Base-by-base conservation (phyloP, 2,329 filamentous ascomycete species). In the Pleoardoris graminearum region DNA sequence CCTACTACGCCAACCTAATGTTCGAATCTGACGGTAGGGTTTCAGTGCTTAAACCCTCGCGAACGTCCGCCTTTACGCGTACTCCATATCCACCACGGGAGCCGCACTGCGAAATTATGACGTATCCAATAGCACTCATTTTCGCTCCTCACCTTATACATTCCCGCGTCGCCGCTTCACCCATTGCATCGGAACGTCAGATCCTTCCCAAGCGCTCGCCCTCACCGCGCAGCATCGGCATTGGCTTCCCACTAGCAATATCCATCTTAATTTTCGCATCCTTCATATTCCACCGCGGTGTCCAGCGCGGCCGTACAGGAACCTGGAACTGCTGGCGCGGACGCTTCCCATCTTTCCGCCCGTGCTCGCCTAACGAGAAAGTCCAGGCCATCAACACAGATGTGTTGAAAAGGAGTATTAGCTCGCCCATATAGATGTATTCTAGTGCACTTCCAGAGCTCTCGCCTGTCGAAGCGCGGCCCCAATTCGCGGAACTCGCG, bases 181-280 rank as follows among this genome's bases (percentile, higher is more conserved):
- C 53, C 8, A 36, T 55, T 14, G 4, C 48, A 21, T 10, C 39
- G 6, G 16, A 49, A 16, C 7, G 25, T 32, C 29, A 25, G 3
- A 44, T 10, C 14, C 36, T 51, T 19, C 30, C 4, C 25, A 52
- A 48, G 41, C 53, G 53, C 33, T 33, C 37, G 10, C 25, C 41
- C 5, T 42, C 41, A 12, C 46, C 53, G 4, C 30, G 32, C 27
- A 37, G 43, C 14, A 23, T 53, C 11, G 37, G 39, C 35, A 49
- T 50, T 17, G 49, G 49, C 19, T 52, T 55, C 32, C 45, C 38
- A n/a, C 47, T 55, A 22, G 38, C 49, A 7, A 27, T 55, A 22
- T 48, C 30, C 19, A n/a, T 48, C 45, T 36, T 49, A 8, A 32
- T 47, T 11, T 21, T 43, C 14, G 41, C 36, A 6, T 38, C 43